phyloP scores from a whole-genome alignment of 192 early-diverging fungal genomes.

The Lobosporangium transversale region DNA sequence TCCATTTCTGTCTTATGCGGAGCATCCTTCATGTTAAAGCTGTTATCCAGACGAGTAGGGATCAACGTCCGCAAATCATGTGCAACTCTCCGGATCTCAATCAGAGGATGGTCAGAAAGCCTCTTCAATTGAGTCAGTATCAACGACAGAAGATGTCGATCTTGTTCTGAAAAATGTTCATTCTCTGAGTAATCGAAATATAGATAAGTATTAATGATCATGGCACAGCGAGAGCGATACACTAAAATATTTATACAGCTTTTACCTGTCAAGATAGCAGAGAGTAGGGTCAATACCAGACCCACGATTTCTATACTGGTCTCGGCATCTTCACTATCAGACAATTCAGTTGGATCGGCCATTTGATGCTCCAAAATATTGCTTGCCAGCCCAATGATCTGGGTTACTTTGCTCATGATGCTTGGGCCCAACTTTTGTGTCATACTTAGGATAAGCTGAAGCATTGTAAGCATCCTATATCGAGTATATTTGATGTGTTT shows the following conservation, averaged over 20 bases:
- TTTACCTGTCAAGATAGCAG: slow-evolving; percentile 71
- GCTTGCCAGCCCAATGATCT: slow-evolving; percentile 78
- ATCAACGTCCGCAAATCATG: slow-evolving; percentile 61
- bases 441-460: slow-evolving; percentile 71
- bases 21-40: neutral
- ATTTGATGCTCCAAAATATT: slow-evolving; percentile 65
- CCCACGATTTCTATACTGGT: slow-evolving; percentile 67
- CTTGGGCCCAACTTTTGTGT: slow-evolving; percentile 77
- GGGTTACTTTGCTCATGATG: slow-evolving; percentile 76
- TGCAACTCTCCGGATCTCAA: slow-evolving; percentile 56
- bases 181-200: slow-evolving; percentile 39
- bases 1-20: slow-evolving; percentile 30
- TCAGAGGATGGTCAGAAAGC: slow-evolving; percentile 49
- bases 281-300: slow-evolving; percentile 70
- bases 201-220: neutral
- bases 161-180: slow-evolving; percentile 54
- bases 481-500: neutral
- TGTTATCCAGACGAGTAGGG: slow-evolving; percentile 40
- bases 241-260: slow-evolving; percentile 2
- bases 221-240: neutral
- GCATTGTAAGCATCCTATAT: slow-evolving; percentile 64
- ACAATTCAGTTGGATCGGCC: slow-evolving; percentile 2
- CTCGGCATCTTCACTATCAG: slow-evolving; percentile 45
- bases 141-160: slow-evolving; percentile 52
- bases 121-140: slow-evolving; percentile 47